A percentile compares a stretch with the other conserved stretches of the same genome.
Evolutionary conservation across 1,139 yeast species (phyloP).

Genomic region (Meyerozyma guilliermondii): DNA sequence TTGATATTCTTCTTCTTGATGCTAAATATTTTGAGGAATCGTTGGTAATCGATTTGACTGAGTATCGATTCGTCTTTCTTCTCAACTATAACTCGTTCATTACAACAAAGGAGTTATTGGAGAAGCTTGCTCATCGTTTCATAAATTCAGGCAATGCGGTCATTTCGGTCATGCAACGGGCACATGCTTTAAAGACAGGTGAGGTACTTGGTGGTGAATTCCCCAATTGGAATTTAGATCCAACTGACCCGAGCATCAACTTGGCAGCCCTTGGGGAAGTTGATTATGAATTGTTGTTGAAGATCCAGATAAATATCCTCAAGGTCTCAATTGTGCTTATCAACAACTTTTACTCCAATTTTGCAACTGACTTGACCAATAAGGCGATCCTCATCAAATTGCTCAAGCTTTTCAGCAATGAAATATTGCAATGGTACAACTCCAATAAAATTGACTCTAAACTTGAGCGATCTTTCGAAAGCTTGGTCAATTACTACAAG

Average conservation of each 20-base stretch:
- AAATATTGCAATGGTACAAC: constrained; percentile 67
- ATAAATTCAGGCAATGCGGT: constrained; percentile 46
- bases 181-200: constrained; percentile 6
- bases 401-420: constrained; percentile 65
- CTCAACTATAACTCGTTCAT: constrained; percentile 40
- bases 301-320: constrained; percentile 77
- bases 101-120: constrained; percentile 38
- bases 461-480: constrained; percentile 42
- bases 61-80: constrained; percentile 40
- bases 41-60: constrained; percentile 38
- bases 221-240: constrained; percentile 52
- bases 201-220: constrained; percentile 20
- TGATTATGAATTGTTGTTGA: constrained; percentile 53
- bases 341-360: constrained; percentile 69
- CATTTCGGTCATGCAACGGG: constrained; percentile 39
- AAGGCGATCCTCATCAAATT: constrained; percentile 62
- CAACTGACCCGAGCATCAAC: constrained; percentile 29
- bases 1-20: constrained; percentile 40
- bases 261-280: constrained; percentile 39
- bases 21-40: constrained; percentile 33
- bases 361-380: constrained; percentile 62
- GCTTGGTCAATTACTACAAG: constrained; percentile 56
- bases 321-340: constrained; percentile 73
- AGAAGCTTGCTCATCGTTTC: constrained; percentile 40
- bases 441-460: constrained; percentile 38